Evolutionary conservation across 257 asterid genomes (phyloP), one percentile per base, ranked within the genome.

Genomic region (Linaria vulgaris): DNA sequence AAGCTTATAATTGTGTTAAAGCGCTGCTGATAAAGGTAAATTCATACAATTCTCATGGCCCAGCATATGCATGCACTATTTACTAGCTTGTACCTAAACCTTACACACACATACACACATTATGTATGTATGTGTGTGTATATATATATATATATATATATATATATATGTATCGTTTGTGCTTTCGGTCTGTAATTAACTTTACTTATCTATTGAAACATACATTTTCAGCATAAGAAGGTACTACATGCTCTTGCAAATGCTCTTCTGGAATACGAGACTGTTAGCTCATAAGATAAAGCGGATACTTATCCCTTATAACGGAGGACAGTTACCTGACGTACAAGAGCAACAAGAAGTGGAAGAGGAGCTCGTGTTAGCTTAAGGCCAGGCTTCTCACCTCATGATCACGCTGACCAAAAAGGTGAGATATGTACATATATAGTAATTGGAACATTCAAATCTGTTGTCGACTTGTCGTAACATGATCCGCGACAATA

Each of bases 251-350:
- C 88, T 45, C 82, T 94, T 12, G 97, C 99, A 14, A 90, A 75
- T 45, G 92, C 97, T 12, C 99, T 94, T 56, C 66, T 94, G 12
- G 99, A 94, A 82, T 76, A 80, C n/a, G 97, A 94, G 54, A 94
- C 99, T 0, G 81, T 90, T 27, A 81, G 61, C 10, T 64, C 95
- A 13, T 95, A 89, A 71, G 96, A 94, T 44, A 24, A 87, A 83
- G 58, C 94, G 88, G 3, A 21, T 84, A 44, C 92, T 92, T 55
- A 62, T 77, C 56, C 96, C 96, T 13, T 81, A 68, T 25, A 61
- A 59, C 43, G 76, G 78, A 27, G 82, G 76, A 14, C 67, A 59
- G 39, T 38, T 76, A 3, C 62, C 61, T 3, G 85, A 70, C 17
- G 81, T 70, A 14, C 85, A 73, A 31, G 84, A 76, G 67, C 90